A percentile compares a stretch with the other conserved stretches of the same genome.
Conservation (phyloP, 768 basidiomycete genomes). For the Plicaturopsis crispa region DNA sequence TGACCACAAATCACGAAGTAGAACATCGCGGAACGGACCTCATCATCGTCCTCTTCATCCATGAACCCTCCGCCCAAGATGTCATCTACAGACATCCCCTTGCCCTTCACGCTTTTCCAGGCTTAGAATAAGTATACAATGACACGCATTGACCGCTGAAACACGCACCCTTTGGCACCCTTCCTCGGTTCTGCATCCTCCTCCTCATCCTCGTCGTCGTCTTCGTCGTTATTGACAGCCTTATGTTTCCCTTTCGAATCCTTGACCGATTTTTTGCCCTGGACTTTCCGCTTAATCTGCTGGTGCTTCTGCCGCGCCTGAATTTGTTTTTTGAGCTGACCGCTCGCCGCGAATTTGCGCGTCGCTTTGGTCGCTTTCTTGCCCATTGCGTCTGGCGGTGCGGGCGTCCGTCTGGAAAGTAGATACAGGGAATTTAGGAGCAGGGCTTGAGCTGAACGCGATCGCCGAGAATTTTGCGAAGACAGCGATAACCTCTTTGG, state of each 20-base stretch:
- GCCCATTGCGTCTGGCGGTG: conserved; percentile 31
- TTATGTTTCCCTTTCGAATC: conserved; percentile 31
- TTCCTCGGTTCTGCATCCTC: conserved; percentile 23
- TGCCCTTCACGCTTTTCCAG: neutral
- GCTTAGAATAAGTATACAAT: no score
- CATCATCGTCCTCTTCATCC: conserved; percentile 49
- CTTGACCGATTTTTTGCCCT: conserved; percentile 55
- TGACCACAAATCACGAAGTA: no score
- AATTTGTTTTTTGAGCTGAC: conserved; percentile 83
- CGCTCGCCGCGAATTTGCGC: conserved; percentile 83
- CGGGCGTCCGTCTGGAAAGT: neutral
- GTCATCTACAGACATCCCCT: conserved; percentile 68
- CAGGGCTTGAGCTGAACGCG: no score
- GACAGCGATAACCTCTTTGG: no score
- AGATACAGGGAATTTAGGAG: neutral
- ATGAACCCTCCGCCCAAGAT: conserved; percentile 69
- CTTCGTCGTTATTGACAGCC: conserved; percentile 19
- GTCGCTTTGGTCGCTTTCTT: conserved; percentile 72
- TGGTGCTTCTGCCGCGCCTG: conserved; percentile 77
- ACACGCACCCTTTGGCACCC: conserved; percentile 10
- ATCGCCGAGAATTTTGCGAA: no score
- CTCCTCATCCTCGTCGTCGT: conserved; percentile 25
- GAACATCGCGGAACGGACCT: conserved; percentile 24
- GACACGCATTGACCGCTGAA: neutral
- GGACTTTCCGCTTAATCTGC: conserved; percentile 62